A percentile compares a stretch with the other conserved stretches of the same genome.
phyloP scores from a whole-genome alignment of 768 basidiomycete genomes.

The Panus rudis region DNA sequence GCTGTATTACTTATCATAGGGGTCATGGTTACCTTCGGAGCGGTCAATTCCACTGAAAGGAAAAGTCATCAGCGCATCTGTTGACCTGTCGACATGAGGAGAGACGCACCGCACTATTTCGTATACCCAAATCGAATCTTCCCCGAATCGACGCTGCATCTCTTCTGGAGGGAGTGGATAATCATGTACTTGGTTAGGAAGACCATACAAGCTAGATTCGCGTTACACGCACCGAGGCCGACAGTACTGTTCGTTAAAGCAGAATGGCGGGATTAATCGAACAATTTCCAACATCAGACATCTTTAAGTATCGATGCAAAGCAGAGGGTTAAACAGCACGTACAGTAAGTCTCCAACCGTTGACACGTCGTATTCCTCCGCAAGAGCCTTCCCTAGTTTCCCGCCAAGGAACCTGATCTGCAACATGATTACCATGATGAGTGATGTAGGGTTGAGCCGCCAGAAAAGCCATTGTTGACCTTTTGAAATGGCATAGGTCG shows the following conservation, averaged over 20 bases:
- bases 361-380: conserved; percentile 80
- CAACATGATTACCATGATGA: not conserved
- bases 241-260: too few relatives aligned
- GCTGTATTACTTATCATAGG: not conserved
- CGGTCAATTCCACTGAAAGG: conserved; percentile 72
- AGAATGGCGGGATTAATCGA: not conserved
- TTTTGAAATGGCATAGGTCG: conserved; percentile 68
- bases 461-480: conserved; percentile 16
- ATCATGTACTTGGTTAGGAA: conserved; percentile 4
- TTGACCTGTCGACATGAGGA: conserved; percentile 1
- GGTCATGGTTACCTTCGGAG: conserved; percentile 57
- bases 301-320: not conserved
- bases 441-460: not conserved
- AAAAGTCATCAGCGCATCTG: not conserved
- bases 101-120: conserved; percentile 71
- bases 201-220: not conserved
- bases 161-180: conserved; percentile 47
- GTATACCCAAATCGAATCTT: conserved; percentile 85
- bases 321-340: conserved; percentile 21
- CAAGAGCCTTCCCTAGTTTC: conserved; percentile 84
- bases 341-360: conserved; percentile 89
- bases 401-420: conserved; percentile 94
- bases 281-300: not conserved
- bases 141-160: conserved; percentile 76
- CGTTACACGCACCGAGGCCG: conserved; percentile 42